Evolutionary conservation across 305 asterid species (phyloP).

Genomic region (Solanum chacoense): DNA sequence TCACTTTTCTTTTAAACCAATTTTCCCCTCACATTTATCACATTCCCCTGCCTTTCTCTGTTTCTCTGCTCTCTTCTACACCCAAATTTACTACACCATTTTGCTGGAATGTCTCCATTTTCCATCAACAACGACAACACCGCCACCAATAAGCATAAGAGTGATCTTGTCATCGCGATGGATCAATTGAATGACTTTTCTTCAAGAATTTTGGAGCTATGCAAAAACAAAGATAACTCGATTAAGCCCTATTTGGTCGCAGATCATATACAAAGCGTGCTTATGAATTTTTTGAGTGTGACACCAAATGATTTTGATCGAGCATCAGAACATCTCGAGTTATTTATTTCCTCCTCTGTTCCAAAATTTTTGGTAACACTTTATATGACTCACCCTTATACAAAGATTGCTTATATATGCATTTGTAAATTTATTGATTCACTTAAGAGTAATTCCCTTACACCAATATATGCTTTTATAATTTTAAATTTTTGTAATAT

Average conservation of each 20-base stretch:
- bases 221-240: constrained; percentile 10
- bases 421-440: neutral
- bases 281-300: constrained; percentile 27
- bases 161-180: neutral
- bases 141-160: neutral
- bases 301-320: constrained; percentile 6
- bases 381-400: neutral
- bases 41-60: neutral
- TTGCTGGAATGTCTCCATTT: neutral
- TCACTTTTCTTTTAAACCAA: neutral
- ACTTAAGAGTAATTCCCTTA: neutral
- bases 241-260: neutral
- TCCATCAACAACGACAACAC: neutral
- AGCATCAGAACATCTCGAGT: constrained; percentile 32
- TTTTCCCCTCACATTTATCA: neutral
- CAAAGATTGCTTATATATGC: neutral
- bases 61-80: neutral
- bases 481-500: neutral
- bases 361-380: constrained; percentile 20
- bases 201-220: constrained; percentile 21
- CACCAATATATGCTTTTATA: neutral
- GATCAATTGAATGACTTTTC: constrained; percentile 28
- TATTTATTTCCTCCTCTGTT: constrained; percentile 38
- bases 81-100: neutral
- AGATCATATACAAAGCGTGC: constrained; percentile 7